These are phyloP conservation scores for Herpotrichia juniperi DNA, from an alignment of 2,329 filamentous ascomycete species.

Conservation along the genomic window DNA sequence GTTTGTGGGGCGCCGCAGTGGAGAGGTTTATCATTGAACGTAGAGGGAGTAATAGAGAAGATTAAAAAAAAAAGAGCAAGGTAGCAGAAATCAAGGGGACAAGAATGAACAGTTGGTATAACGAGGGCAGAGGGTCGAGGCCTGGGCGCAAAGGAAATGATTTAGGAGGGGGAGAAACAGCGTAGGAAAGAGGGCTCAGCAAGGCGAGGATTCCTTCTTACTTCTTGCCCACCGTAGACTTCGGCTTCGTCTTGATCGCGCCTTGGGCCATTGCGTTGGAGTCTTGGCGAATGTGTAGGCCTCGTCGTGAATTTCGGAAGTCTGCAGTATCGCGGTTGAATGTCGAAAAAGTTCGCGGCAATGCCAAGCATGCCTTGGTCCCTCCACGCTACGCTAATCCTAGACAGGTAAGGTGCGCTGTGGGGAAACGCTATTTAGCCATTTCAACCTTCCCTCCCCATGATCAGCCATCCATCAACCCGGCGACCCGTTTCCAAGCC, in stretches of 20 bases:
- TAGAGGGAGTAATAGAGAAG: too few species aligned
- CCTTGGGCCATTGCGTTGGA: slow-evolving; percentile 54
- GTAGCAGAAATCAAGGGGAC: too few species aligned
- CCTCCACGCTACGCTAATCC: not conserved
- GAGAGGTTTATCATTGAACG: too few species aligned
- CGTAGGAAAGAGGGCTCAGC: too few species aligned
- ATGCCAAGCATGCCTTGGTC: slow-evolving; percentile 2
- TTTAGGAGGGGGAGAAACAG: not conserved
- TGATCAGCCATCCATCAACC: slow-evolving; percentile 23
- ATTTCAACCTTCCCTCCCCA: slow-evolving; percentile 3
- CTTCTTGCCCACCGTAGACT: slow-evolving; percentile 47
- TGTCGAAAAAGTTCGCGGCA: slow-evolving; percentile 8
- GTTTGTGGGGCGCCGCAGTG: too few species aligned
- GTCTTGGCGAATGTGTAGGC: not conserved
- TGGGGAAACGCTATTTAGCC: slow-evolving; percentile 6
- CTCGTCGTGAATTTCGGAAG: not conserved
- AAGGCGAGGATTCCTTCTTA: too few species aligned
- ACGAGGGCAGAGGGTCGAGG: not conserved
- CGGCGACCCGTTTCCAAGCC: slow-evolving; percentile 32
- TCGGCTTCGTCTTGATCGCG: slow-evolving; percentile 52
- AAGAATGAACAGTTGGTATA: too few species aligned
- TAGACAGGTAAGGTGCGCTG: not conserved
- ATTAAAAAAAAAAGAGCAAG: too few species aligned
- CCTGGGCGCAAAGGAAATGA: not conserved
- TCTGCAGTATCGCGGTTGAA: not conserved